Percentiles rank a stretch among this genome's conserved stretches.
Evolutionary conservation across 2,329 filamentous ascomycete genomes (phyloP).

Genomic region (Amesomyces nigricolor): DNA sequence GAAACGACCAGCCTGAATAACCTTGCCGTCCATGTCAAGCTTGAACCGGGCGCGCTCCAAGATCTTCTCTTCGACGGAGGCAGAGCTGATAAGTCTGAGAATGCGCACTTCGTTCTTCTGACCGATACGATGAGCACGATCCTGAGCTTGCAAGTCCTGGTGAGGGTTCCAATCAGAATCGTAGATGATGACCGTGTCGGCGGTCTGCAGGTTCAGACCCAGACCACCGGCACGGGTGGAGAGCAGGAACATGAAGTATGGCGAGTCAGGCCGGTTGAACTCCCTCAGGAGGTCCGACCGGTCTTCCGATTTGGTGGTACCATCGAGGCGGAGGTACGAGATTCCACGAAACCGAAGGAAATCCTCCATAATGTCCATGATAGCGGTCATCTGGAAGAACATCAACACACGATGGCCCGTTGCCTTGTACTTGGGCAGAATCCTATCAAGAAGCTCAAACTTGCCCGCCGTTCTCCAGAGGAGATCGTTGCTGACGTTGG

Average conservation of each 20-base stretch:
- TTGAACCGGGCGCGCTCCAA: conserved; percentile 95
- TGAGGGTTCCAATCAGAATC: conserved; percentile 99
- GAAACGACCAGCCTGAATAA: conserved; percentile 98
- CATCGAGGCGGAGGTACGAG: conserved; percentile 86
- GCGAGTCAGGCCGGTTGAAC: conserved; percentile 86
- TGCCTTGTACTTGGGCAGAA: conserved; percentile 87
- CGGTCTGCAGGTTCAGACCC: conserved; percentile 93
- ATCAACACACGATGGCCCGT: conserved; percentile 94
- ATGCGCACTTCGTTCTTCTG: conserved; percentile 99
- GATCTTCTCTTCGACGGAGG: conserved; percentile 98
- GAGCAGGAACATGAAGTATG: conserved; percentile 97
- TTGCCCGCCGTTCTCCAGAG: conserved; percentile 96
- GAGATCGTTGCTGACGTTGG: conserved; percentile 80
- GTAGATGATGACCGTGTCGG: conserved; percentile 98
- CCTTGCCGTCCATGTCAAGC: conserved; percentile 98
- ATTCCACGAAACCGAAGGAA: conserved; percentile 81
- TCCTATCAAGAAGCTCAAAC: conserved; percentile 88
- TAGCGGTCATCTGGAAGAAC: conserved; percentile 99
- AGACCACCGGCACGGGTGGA: conserved; percentile 97
- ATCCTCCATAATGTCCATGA: conserved; percentile 99
- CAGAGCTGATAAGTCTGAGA: conserved; percentile 88
- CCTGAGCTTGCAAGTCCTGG: conserved; percentile 96
- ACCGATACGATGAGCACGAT: conserved; percentile 99
- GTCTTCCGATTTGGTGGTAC: conserved; percentile 96
- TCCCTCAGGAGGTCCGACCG: conserved; percentile 81